Conservation (phyloP, 1,284 basidiomycete species). For the Meira miltonrushii region DNA sequence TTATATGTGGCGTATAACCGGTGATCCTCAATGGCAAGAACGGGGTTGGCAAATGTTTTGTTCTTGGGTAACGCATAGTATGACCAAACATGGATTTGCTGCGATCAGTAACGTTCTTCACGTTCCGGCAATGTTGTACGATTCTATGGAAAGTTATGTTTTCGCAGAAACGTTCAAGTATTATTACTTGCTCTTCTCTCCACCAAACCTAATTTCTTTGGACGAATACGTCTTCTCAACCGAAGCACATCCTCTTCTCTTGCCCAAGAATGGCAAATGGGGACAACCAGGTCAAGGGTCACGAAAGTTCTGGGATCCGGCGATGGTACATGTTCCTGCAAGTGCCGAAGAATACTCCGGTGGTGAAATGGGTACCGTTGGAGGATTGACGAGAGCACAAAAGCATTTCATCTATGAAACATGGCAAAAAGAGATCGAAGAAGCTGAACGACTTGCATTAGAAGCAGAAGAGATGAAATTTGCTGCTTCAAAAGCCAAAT, state of each 20-base stretch:
- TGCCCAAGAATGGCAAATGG: conserved; percentile 36
- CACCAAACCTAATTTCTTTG: conserved; percentile 57
- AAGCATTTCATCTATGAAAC: conserved; percentile 15
- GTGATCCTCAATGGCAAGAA: conserved; percentile 59
- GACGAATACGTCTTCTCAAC: conserved; percentile 61
- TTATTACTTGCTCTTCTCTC: conserved; percentile 55
- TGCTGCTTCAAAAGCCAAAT: no score
- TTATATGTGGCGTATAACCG: conserved; percentile 59
- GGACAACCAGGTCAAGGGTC: conserved; percentile 30
- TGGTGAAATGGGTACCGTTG: conserved; percentile 35
- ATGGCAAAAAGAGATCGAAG: conserved; percentile 2
- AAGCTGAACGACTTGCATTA: not conserved
- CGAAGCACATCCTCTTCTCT: conserved; percentile 50
- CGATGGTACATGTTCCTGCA: conserved; percentile 20
- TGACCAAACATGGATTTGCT: conserved; percentile 54
- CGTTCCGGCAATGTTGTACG: conserved; percentile 41
- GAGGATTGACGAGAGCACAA: conserved; percentile 43
- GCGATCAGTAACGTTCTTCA: conserved; percentile 54
- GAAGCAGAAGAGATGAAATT: not conserved
- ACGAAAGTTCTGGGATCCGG: conserved; percentile 27
- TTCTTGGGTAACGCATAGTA: conserved; percentile 56
- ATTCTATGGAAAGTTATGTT: conserved; percentile 58
- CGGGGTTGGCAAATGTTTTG: conserved; percentile 62
- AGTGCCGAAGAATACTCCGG: conserved; percentile 27
- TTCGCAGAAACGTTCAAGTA: conserved; percentile 59